Conservation (phyloP, 306 rosid species). For the Senna siamea region DNA sequence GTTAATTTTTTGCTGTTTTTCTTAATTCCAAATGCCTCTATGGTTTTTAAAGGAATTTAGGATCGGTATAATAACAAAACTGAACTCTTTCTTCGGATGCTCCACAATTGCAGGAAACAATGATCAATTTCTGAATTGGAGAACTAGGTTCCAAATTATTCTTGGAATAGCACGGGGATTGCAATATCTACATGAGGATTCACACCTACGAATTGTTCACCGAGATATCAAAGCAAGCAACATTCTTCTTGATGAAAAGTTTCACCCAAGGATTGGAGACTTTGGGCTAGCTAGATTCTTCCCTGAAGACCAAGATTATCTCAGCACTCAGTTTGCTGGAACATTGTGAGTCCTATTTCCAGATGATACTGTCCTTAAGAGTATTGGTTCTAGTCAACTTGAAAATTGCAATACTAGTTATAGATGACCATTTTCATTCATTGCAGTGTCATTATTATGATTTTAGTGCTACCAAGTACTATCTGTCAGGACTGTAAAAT, state of each 20-base stretch:
- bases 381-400: not conserved
- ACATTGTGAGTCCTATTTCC: slow-evolving; percentile 65
- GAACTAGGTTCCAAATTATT: slow-evolving; percentile 73
- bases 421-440: not conserved
- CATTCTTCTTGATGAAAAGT: slow-evolving; percentile 87
- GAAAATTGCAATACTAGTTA: not conserved
- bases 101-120: slow-evolving; percentile 51
- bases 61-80: too few species aligned
- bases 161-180: slow-evolving; percentile 84
- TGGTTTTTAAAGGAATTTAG: too few species aligned
- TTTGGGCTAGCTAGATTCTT: slow-evolving; percentile 93
- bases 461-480: too few species aligned
- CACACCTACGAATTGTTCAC: slow-evolving; percentile 83
- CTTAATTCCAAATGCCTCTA: not conserved
- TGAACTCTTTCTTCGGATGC: slow-evolving; percentile 10
- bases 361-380: too few species aligned
- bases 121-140: slow-evolving; percentile 70
- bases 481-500: too few species aligned
- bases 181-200: slow-evolving; percentile 92
- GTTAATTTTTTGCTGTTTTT: not conserved
- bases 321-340: slow-evolving; percentile 91
- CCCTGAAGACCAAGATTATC: slow-evolving; percentile 92
- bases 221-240: slow-evolving; percentile 95
- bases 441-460: not conserved
- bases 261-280: slow-evolving; percentile 89